Conservation (phyloP, 148 eudicot genomes). For the Selenicereus undatus region DNA sequence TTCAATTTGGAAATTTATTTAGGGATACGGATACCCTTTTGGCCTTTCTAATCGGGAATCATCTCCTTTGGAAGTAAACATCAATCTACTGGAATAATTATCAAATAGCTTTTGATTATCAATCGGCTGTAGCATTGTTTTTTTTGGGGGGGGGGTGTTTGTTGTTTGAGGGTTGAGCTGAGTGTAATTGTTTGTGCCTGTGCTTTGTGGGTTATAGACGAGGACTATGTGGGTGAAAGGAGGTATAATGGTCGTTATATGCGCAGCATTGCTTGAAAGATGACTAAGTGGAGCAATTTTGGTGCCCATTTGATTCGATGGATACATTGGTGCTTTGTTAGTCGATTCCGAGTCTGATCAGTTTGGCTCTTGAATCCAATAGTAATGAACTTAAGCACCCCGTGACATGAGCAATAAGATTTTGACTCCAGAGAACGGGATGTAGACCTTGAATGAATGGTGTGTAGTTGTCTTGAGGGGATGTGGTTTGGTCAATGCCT, state of each 20-base stretch:
- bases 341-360: neutral
- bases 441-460: neutral
- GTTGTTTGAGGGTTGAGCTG: too few species aligned
- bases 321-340: neutral
- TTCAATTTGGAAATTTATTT: conserved; percentile 4
- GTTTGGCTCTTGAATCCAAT: neutral
- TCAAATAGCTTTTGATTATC: neutral
- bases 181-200: neutral
- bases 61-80: neutral
- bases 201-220: neutral
- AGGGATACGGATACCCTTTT: neutral
- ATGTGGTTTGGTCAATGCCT: neutral
- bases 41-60: neutral
- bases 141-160: too few species aligned
- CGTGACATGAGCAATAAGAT: neutral
- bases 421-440: neutral
- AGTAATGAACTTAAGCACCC: neutral
- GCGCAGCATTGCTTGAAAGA: neutral
- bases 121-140: neutral
- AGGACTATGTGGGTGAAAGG: neutral
- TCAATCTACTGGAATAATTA: neutral
- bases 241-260: neutral
- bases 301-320: neutral
- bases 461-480: neutral
- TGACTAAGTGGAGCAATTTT: neutral